Conservation (phyloP, 495 filamentous ascomycete genomes). For the Tuber borchii region DNA sequence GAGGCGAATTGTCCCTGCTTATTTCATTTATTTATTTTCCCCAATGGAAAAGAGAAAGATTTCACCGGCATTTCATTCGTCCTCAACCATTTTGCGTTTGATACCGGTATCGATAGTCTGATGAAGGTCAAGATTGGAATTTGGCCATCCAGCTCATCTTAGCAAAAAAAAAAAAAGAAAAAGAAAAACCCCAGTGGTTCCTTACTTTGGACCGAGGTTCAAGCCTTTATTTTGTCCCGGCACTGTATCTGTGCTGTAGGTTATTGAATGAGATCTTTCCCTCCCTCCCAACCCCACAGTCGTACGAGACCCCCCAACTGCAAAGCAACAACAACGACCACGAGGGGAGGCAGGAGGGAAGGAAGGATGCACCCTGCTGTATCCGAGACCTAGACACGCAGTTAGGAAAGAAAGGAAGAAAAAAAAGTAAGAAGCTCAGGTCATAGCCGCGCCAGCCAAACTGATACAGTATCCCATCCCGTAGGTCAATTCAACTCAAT, state of each 20-base stretch:
- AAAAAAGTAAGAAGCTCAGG: background rate
- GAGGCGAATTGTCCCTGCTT: constrained; percentile 1
- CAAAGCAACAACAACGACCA: background rate
- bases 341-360: background rate
- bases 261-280: background rate
- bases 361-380: background rate
- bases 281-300: background rate
- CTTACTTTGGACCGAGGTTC: background rate
- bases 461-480: background rate
- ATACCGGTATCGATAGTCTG: background rate
- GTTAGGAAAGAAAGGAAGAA: background rate
- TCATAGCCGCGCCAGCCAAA: background rate
- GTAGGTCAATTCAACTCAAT: background rate
- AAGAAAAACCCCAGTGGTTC: background rate
- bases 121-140: background rate
- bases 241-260: background rate
- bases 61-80: background rate
- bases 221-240: background rate
- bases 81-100: background rate
- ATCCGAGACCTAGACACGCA: background rate
- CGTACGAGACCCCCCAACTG: background rate
- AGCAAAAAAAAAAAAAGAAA: background rate
- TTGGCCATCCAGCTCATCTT: background rate
- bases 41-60: background rate
- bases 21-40: background rate